phyloP scores from a whole-genome alignment of 176 grass and related monocot species.

The Miscanthus lutarioriparius region DNA sequence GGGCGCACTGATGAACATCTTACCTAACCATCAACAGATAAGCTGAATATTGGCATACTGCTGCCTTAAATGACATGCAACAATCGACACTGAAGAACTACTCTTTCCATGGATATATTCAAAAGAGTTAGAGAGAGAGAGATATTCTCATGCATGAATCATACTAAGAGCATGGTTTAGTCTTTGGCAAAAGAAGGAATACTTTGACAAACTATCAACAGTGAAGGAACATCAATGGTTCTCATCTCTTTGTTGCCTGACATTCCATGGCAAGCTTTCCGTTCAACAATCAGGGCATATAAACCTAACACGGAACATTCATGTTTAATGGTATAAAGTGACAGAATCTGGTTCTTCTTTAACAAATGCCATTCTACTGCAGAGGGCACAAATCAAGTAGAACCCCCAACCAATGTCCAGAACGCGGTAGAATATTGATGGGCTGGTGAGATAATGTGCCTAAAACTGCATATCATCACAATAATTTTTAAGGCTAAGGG shows the following conservation, averaged over 20 bases:
- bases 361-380: background rate
- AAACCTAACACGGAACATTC: background rate
- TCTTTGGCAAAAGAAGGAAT: conserved; percentile 17
- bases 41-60: background rate
- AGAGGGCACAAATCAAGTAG: conserved; percentile 6
- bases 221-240: background rate
- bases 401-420: background rate
- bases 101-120: conserved; percentile 3
- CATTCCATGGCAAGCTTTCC: background rate
- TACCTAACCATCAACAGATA: background rate
- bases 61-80: background rate
- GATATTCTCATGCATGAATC: background rate
- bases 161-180: background rate
- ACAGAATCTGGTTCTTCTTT: background rate
- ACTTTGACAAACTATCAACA: background rate
- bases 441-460: background rate
- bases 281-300: conserved; percentile 1
- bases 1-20: background rate
- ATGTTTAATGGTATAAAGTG: background rate
- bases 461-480: conserved; percentile 28
- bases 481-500: conserved; percentile 8
- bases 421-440: background rate
- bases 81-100: background rate
- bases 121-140: background rate
- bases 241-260: background rate